Evolutionary conservation across 2,329 filamentous ascomycete genomes (phyloP).

Genomic region (Ceratocystis eucalypticola): DNA sequence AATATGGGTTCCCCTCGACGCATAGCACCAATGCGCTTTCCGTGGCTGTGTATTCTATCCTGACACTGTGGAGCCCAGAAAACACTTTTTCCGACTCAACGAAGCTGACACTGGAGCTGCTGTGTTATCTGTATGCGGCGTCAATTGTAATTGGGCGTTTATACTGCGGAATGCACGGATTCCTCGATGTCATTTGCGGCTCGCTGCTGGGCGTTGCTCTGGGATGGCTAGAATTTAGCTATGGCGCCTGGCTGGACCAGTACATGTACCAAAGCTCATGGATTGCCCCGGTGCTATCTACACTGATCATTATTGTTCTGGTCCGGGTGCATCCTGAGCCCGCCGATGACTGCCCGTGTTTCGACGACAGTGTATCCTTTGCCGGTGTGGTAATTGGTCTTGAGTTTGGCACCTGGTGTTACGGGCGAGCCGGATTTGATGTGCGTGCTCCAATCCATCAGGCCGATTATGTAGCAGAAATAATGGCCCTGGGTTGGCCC

Average conservation of each 20-base stretch:
- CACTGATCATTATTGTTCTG: slow-evolving; percentile 55
- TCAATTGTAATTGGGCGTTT: slow-evolving; percentile 85
- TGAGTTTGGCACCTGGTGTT: slow-evolving; percentile 61
- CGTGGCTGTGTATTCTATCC: slow-evolving; percentile 71
- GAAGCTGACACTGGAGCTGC: slow-evolving; percentile 48
- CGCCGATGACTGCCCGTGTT: slow-evolving; percentile 92
- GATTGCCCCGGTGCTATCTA: slow-evolving; percentile 49
- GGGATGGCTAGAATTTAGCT: slow-evolving; percentile 45
- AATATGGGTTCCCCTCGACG: slow-evolving; percentile 95
- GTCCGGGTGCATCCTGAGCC: slow-evolving; percentile 90
- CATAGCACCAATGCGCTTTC: slow-evolving; percentile 96
- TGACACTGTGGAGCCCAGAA: slow-evolving; percentile 53
- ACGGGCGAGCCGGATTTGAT: slow-evolving; percentile 14
- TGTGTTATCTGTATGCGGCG: slow-evolving; percentile 70
- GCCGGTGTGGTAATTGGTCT: slow-evolving; percentile 78
- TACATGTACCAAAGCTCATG: slow-evolving; percentile 55
- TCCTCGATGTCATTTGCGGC: slow-evolving; percentile 77
- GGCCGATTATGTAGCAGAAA: slow-evolving; percentile 35
- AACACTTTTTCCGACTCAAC: slow-evolving; percentile 46
- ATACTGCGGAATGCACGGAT: slow-evolving; percentile 98
- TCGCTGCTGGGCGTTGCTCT: slow-evolving; percentile 59
- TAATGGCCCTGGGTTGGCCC: slow-evolving; percentile 51
- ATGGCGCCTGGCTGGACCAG: slow-evolving; percentile 49
- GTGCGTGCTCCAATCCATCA: slow-evolving; percentile 46
- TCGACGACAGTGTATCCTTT: slow-evolving; percentile 90